phyloP scores from a whole-genome alignment of 495 filamentous ascomycete genomes.

The Articulospora tetracladia region DNA sequence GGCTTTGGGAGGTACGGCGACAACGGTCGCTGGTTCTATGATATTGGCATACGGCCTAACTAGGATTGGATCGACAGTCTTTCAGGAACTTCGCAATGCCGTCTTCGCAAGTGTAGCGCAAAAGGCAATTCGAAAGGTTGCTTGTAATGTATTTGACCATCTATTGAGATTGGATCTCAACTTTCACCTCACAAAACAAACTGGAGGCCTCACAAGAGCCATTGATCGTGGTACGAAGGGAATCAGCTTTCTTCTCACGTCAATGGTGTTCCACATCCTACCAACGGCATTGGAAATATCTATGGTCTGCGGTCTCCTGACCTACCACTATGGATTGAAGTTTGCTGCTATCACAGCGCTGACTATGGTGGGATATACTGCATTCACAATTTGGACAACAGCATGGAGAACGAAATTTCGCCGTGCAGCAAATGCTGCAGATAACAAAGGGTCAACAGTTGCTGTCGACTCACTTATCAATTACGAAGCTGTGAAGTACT shows the following conservation, averaged over 20 bases:
- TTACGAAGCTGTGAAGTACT: slow-evolving; percentile 98
- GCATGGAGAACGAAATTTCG: slow-evolving; percentile 96
- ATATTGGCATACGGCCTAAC: slow-evolving; percentile 89
- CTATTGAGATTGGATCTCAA: slow-evolving; percentile 83
- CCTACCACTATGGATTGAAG: slow-evolving; percentile 87
- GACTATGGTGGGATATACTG: slow-evolving; percentile 91
- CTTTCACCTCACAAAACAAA: slow-evolving; percentile 92
- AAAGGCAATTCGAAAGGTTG: slow-evolving; percentile 89
- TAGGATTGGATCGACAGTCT: slow-evolving; percentile 79
- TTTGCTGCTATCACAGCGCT: slow-evolving; percentile 88
- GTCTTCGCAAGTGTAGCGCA: slow-evolving; percentile 96
- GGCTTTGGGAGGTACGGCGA: slow-evolving; percentile 76
- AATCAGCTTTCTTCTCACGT: slow-evolving; percentile 92
- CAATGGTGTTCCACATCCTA: slow-evolving; percentile 97
- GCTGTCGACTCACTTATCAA: slow-evolving; percentile 97
- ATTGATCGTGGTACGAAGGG: slow-evolving; percentile 97
- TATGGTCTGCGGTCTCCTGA: slow-evolving; percentile 90
- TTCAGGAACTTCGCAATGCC: slow-evolving; percentile 90
- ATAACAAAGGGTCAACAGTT: slow-evolving; percentile 92
- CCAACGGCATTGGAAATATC: slow-evolving; percentile 91
- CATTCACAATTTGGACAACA: slow-evolving; percentile 92
- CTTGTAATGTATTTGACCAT: slow-evolving; percentile 89
- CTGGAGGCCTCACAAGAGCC: slow-evolving; percentile 87
- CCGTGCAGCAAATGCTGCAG: slow-evolving; percentile 89
- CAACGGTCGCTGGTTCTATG: slow-evolving; percentile 84